Evolutionary conservation across 192 early-diverging fungal genomes (phyloP).

Genomic region (Phlyctochytrium planicorne): DNA sequence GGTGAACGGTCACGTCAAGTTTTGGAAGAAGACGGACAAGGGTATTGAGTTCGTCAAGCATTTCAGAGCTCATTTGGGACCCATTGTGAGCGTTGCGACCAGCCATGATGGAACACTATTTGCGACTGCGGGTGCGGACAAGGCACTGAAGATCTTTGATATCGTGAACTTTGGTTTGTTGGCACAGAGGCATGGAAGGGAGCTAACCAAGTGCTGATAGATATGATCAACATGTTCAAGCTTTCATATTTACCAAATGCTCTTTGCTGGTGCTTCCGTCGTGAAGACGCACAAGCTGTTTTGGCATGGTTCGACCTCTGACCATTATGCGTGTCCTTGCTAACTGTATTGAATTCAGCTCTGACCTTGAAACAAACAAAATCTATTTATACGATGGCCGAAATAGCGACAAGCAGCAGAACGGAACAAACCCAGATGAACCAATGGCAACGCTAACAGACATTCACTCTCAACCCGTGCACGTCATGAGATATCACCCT

Average conservation of each 20-base stretch:
- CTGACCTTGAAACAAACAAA: conserved; percentile 66
- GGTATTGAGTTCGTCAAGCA: conserved; percentile 99
- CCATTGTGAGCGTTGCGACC: conserved; percentile 46
- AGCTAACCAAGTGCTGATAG: too few relatives aligned
- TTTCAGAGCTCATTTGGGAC: conserved; percentile 83
- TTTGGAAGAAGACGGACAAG: conserved; percentile 92
- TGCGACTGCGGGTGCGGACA: conserved; percentile 81
- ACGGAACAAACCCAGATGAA: conserved; percentile 31
- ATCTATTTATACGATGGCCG: conserved; percentile 84
- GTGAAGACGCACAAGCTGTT: conserved; percentile 77
- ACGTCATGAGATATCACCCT: conserved; percentile 81
- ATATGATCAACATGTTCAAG: conserved; percentile 97
- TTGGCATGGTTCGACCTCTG: conserved; percentile 66
- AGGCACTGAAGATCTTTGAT: conserved; percentile 91
- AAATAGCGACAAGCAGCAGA: conserved; percentile 37
- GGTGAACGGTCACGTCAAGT: conserved; percentile 95
- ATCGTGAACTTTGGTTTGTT: conserved; percentile 86
- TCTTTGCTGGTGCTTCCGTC: conserved; percentile 84
- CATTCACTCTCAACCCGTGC: conserved; percentile 72
- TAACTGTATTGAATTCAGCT: conserved; percentile 39
- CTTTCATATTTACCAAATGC: conserved; percentile 70
- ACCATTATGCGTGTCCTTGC: not conserved
- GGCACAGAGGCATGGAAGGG: not conserved
- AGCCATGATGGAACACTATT: conserved; percentile 73
- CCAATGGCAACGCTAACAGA: conserved; percentile 62